phyloP scores from a whole-genome alignment of 73 alveolate species.

The Paramecium sonneborni region DNA sequence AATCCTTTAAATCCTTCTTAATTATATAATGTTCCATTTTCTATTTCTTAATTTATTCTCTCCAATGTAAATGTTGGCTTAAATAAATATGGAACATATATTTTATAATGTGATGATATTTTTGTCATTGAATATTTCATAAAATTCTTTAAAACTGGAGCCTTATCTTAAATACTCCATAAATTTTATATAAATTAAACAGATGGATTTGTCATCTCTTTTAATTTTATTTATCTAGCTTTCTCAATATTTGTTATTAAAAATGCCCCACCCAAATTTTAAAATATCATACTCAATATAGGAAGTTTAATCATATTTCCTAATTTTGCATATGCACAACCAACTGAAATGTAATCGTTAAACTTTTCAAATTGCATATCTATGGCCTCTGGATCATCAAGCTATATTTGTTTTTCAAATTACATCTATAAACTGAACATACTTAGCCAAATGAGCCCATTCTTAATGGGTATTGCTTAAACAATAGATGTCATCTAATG shows the following conservation, averaged over 20 bases:
- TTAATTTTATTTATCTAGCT: slow-evolving; percentile 10
- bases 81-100: slow-evolving; percentile 33
- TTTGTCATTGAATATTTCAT: slow-evolving; percentile 32
- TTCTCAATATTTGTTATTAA: background rate
- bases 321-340: slow-evolving; percentile 56
- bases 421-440: slow-evolving; percentile 3
- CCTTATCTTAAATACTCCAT: slow-evolving; percentile 37
- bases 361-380: background rate
- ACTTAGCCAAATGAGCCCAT: slow-evolving; percentile 14
- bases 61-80: slow-evolving; percentile 28
- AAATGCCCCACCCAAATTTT: slow-evolving; percentile 44
- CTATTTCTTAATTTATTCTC: background rate
- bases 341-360: slow-evolving; percentile 28
- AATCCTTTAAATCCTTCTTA: slow-evolving; percentile 22
- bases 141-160: background rate
- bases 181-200: slow-evolving; percentile 6
- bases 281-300: background rate
- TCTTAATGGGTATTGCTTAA: background rate
- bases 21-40: background rate
- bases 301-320: background rate
- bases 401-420: slow-evolving; percentile 1
- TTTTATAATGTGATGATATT: background rate
- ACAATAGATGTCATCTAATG: slow-evolving; percentile 26
- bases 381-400: slow-evolving; percentile 15
- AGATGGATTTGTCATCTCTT: slow-evolving; percentile 44